These are phyloP conservation scores for Neurospora sp. DNA, from an alignment of 495 filamentous ascomycete genomes.

Conservation along the genomic window DNA sequence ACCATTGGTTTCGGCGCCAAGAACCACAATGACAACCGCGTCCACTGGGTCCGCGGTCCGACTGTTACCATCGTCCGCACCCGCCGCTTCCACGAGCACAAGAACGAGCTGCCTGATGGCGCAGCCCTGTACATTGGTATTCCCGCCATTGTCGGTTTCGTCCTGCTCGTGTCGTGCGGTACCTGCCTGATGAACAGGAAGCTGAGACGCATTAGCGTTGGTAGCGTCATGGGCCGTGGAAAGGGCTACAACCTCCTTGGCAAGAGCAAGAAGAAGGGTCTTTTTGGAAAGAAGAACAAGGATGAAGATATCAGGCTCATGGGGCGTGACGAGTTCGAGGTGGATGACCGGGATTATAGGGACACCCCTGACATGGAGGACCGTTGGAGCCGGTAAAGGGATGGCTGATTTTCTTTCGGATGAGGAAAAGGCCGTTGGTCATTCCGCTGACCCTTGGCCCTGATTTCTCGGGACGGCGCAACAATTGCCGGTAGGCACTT, in stretches of 20 bases:
- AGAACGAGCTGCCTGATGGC: constrained; percentile 12
- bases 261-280: constrained; percentile 21
- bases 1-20: constrained; percentile 28
- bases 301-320: constrained; percentile 29
- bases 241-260: constrained; percentile 22
- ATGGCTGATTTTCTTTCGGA: neutral
- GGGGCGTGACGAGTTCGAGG: constrained; percentile 18
- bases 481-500: neutral
- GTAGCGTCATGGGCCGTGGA: constrained; percentile 31
- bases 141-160: constrained; percentile 28
- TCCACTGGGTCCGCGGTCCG: constrained; percentile 22
- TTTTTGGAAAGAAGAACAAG: constrained; percentile 17
- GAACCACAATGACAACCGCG: constrained; percentile 4
- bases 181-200: constrained; percentile 30
- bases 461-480: neutral
- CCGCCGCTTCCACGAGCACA: constrained; percentile 11
- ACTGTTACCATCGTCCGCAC: constrained; percentile 16
- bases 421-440: neutral
- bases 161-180: constrained; percentile 21
- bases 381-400: neutral
- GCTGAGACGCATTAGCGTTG: constrained; percentile 25
- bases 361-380: neutral
- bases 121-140: constrained; percentile 29
- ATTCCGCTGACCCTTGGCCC: neutral
- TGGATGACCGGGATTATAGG: neutral